phyloP scores from a whole-genome alignment of 179 eudicot genomes.

The Silene noctiflora region DNA sequence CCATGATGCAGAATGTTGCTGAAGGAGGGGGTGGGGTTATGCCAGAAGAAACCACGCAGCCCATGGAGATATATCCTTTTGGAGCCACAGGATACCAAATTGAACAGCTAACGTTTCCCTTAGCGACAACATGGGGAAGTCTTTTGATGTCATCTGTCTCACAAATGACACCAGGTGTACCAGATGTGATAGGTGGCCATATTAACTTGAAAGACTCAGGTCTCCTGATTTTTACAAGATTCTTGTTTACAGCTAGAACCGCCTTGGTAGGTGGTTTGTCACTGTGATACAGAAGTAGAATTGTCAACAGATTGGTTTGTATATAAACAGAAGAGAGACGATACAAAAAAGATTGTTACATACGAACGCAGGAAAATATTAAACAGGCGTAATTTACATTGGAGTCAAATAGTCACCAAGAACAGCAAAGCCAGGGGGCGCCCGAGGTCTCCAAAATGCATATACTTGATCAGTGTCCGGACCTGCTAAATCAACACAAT shows the following conservation, averaged over 20 bases:
- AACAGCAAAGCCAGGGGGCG: slow-evolving; percentile 96
- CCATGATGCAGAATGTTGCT: slow-evolving; percentile 72
- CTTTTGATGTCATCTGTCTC: slow-evolving; percentile 32
- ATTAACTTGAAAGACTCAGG: slow-evolving; percentile 79
- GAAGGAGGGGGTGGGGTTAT: slow-evolving; percentile 62
- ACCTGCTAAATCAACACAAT: slow-evolving; percentile 38
- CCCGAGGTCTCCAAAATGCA: slow-evolving; percentile 97
- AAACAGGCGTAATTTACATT: slow-evolving; percentile 44
- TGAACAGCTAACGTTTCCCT: slow-evolving; percentile 45
- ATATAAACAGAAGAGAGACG: neutral
- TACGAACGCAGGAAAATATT: neutral
- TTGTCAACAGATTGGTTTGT: neutral
- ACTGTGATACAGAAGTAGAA: slow-evolving; percentile 38
- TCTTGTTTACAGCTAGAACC: slow-evolving; percentile 88
- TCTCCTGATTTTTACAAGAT: slow-evolving; percentile 76
- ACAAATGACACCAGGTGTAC: slow-evolving; percentile 26
- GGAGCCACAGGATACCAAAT: slow-evolving; percentile 98
- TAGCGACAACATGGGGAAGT: slow-evolving; percentile 12
- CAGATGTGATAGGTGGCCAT: slow-evolving; percentile 55
- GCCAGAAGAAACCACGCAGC: slow-evolving; percentile 91
- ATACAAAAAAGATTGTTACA: neutral
- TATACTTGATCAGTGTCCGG: slow-evolving; percentile 53
- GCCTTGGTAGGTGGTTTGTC: slow-evolving; percentile 96
- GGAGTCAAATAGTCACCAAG: slow-evolving; percentile 98
- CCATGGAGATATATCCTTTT: slow-evolving; percentile 82